Conservation (phyloP, 1,284 basidiomycete genomes). For the Ustilago loliicola region DNA sequence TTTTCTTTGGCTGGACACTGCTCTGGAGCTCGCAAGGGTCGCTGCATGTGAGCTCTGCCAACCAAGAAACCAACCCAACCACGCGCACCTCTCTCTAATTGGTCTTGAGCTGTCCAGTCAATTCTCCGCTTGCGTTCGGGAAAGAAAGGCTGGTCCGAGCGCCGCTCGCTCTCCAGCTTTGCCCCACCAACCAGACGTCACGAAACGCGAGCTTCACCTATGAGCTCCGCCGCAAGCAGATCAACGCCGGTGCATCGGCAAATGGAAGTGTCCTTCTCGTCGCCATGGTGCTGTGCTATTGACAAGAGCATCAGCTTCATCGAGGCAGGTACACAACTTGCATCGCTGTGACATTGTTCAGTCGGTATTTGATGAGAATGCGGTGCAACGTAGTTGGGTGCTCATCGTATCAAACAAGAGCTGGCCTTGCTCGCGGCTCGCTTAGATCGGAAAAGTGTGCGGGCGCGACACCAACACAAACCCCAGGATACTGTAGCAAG, state of each 20-base stretch:
- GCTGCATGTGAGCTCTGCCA: conserved; percentile 9
- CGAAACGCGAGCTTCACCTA: neutral
- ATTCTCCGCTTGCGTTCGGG: neutral
- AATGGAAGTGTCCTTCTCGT: neutral
- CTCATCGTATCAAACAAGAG: too few species aligned
- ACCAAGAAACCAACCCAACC: neutral
- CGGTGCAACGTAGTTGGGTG: too few species aligned
- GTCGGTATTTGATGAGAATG: neutral
- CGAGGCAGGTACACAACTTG: too few species aligned
- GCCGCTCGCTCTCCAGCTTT: neutral
- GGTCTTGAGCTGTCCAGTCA: neutral
- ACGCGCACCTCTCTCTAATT: neutral
- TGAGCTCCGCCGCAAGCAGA: neutral
- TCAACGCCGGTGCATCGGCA: neutral
- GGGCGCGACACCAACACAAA: too few species aligned
- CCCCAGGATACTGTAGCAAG: too few species aligned
- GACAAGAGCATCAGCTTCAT: too few species aligned
- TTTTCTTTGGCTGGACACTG: conserved; percentile 2
- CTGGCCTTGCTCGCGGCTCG: too few species aligned
- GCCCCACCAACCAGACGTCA: conserved; percentile 10
- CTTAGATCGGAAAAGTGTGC: too few species aligned
- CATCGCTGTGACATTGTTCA: neutral
- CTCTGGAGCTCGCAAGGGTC: conserved; percentile 8
- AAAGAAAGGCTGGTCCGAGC: conserved; percentile 1
- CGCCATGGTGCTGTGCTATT: neutral